Percentiles rank a stretch among this genome's conserved stretches.
Evolutionary conservation across 2,329 filamentous ascomycete genomes (phyloP).

Genomic region (Hawksworthiomyces lignivorus): DNA sequence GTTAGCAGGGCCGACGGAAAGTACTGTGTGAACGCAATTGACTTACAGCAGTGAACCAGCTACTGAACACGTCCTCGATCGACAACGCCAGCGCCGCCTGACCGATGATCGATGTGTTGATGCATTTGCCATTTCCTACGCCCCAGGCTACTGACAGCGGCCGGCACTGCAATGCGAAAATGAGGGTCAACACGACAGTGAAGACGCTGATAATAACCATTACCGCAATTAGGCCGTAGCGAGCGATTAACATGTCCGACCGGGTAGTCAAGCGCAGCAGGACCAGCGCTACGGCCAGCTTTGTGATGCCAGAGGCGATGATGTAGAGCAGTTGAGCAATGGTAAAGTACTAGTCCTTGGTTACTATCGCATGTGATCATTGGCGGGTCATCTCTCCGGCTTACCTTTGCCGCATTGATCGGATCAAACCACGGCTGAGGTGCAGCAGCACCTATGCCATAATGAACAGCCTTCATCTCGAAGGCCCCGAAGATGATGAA

Average conservation of each 20-base stretch:
- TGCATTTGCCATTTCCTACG: conserved; percentile 5
- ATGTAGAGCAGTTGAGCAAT: conserved; percentile 7
- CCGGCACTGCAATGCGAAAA: conserved; percentile 8
- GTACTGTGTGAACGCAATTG: no score
- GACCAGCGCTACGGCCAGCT: conserved; percentile 5
- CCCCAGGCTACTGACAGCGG: conserved; percentile 8
- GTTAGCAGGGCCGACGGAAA: no score
- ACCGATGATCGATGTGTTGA: conserved; percentile 4
- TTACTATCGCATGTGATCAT: no score
- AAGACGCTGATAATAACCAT: no score
- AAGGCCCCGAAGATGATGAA: conserved; percentile 6
- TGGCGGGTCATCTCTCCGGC: no score
- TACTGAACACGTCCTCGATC: conserved; percentile 6
- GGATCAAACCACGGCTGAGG: neutral
- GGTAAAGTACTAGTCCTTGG: no score
- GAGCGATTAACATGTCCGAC: no score
- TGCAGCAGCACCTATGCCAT: conserved; percentile 3
- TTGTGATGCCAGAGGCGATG: conserved; percentile 5
- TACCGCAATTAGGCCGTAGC: no score
- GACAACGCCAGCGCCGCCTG: conserved; percentile 5
- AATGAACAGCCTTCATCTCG: conserved; percentile 6
- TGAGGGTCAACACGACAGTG: neutral
- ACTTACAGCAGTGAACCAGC: conserved; percentile 7
- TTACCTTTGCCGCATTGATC: conserved; percentile 6
- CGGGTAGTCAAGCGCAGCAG: no score